These are phyloP conservation scores for Aspergillus awamori DNA, from an alignment of 2,329 filamentous ascomycete genomes.

Conservation along the genomic window DNA sequence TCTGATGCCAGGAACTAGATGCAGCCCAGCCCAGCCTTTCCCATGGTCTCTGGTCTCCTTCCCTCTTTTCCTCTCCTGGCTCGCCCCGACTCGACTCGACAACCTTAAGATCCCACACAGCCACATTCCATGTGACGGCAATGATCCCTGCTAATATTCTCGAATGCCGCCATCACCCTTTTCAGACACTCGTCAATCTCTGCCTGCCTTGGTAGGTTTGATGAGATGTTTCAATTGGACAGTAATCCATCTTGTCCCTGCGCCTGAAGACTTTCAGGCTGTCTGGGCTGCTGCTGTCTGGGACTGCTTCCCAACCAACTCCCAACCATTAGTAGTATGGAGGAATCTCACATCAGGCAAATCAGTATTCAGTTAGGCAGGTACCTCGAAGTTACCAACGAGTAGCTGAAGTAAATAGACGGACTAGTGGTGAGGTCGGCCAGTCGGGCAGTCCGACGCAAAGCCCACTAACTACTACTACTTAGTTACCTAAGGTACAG, in stretches of 20 bases:
- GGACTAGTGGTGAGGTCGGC: not conserved
- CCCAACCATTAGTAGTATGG: not conserved
- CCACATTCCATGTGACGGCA: conserved; percentile 6
- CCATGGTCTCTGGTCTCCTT: not conserved
- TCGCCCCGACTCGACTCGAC: not conserved
- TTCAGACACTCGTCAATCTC: not conserved
- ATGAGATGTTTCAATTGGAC: not conserved
- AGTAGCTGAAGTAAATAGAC: no score
- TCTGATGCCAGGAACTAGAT: conserved; percentile 10
- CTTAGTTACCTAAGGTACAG: not conserved
- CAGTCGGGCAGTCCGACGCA: conserved; percentile 1
- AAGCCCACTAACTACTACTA: not conserved
- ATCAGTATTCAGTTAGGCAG: not conserved
- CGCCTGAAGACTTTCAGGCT: not conserved
- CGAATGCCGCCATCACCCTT: not conserved
- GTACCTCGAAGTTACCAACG: not conserved
- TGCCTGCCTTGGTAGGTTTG: not conserved
- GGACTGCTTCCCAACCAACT: not conserved
- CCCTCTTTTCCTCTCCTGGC: not conserved
- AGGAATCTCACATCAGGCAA: not conserved
- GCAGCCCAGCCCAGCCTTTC: not conserved
- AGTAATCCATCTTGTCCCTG: not conserved
- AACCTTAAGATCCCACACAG: conserved; percentile 4
- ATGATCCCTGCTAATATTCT: conserved; percentile 3
- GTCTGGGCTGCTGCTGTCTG: not conserved